These are phyloP conservation scores for Gardenia jasminoides DNA, from an alignment of 257 asterid genomes.

Conservation along the genomic window DNA sequence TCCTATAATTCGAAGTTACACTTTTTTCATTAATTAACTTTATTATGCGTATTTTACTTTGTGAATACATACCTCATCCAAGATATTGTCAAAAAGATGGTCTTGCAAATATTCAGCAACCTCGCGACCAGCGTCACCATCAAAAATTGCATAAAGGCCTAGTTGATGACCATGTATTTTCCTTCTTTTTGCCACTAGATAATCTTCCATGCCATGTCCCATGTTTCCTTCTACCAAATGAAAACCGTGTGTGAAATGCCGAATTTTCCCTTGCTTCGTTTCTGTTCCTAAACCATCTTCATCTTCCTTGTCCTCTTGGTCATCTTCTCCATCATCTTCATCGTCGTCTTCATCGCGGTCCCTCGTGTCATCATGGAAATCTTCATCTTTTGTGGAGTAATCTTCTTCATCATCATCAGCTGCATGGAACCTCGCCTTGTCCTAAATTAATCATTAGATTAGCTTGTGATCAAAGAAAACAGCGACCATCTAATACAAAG, in stretches of 20 bases:
- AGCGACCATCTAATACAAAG: not conserved
- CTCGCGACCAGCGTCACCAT: conserved; percentile 46
- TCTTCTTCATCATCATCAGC: not conserved
- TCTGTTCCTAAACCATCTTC: not conserved
- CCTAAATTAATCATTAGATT: not conserved
- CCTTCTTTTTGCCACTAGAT: conserved; percentile 30
- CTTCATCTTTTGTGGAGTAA: not conserved
- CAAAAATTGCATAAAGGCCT: conserved; percentile 49
- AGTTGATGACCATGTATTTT: conserved; percentile 33
- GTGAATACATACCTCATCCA: conserved; percentile 31
- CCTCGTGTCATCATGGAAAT: not conserved
- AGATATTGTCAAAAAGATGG: conserved; percentile 42
- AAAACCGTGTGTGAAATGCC: conserved; percentile 33
- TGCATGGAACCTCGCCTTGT: not conserved
- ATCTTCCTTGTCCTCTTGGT: not conserved
- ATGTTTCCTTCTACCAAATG: conserved; percentile 49
- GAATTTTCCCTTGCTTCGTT: not conserved
- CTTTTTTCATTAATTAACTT: too few relatives aligned
- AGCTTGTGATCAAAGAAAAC: not conserved
- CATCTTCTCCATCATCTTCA: not conserved
- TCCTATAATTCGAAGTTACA: too few relatives aligned
- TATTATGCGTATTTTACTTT: too few relatives aligned
- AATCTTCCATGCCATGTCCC: conserved; percentile 57
- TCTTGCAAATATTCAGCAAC: conserved; percentile 47
- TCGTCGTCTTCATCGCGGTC: conserved; percentile 1